Evolutionary conservation across 805 yeast genomes (phyloP).

Genomic region (Torulaspora maleeae): DNA sequence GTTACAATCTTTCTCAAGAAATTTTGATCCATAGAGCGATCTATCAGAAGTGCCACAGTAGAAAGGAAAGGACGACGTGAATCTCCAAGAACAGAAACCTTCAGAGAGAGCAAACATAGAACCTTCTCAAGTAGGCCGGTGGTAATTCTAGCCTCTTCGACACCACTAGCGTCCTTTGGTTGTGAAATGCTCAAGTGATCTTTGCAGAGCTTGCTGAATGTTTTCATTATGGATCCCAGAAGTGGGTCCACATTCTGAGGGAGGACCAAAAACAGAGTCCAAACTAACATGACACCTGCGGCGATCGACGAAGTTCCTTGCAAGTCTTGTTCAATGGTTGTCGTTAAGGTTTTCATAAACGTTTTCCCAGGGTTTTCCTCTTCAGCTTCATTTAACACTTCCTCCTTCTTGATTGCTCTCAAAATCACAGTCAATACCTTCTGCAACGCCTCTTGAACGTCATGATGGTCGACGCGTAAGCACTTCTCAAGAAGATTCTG

Average conservation of each 20-base stretch:
- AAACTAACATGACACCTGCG: constrained; percentile 78
- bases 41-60: constrained; percentile 82
- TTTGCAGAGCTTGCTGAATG: constrained; percentile 82
- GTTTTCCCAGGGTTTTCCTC: constrained; percentile 58
- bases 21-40: constrained; percentile 74
- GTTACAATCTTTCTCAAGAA: constrained; percentile 69
- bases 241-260: constrained; percentile 73
- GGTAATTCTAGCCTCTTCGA: constrained; percentile 77
- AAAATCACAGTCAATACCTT: constrained; percentile 67
- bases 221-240: constrained; percentile 73
- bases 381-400: constrained; percentile 45
- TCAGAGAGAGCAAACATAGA: constrained; percentile 67
- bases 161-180: constrained; percentile 37
- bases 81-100: constrained; percentile 86
- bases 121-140: constrained; percentile 71
- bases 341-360: constrained; percentile 56
- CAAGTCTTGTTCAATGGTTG: constrained; percentile 76
- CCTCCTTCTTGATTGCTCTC: constrained; percentile 53
- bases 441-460: constrained; percentile 78
- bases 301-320: constrained; percentile 69
- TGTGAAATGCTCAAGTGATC: constrained; percentile 67
- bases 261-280: constrained; percentile 71
- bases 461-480: constrained; percentile 75
- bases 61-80: constrained; percentile 86
- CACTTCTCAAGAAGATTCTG: constrained; percentile 76